A percentile compares a stretch with the other conserved stretches of the same genome.
phyloP scores from a whole-genome alignment of 345 rosid species.

The Stellera chamaejasme region DNA sequence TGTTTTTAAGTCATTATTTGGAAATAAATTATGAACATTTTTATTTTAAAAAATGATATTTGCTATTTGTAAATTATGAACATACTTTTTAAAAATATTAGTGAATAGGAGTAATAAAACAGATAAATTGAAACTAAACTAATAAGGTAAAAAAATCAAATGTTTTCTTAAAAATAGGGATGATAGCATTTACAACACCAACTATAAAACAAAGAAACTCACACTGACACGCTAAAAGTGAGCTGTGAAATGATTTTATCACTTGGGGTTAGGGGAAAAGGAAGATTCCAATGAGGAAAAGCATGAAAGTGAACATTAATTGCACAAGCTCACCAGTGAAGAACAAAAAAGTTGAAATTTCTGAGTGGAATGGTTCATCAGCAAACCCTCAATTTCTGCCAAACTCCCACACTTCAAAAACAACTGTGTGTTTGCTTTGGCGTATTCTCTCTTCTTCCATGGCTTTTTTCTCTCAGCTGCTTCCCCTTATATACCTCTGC shows the following conservation, averaged over 20 bases:
- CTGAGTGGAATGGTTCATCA: slow-evolving; percentile 8
- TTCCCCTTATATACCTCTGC: slow-evolving; percentile 29
- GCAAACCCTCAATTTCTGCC: slow-evolving; percentile 8
- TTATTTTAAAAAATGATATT: background rate
- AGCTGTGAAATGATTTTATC: too few relatives aligned
- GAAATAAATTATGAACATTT: background rate
- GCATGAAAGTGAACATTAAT: slow-evolving; percentile 21
- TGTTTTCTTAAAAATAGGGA: background rate
- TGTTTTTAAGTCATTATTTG: background rate
- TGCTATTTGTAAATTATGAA: too few relatives aligned
- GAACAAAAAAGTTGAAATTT: slow-evolving; percentile 1
- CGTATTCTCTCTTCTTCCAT: slow-evolving; percentile 26
- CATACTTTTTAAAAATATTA: too few relatives aligned
- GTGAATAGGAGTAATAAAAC: too few relatives aligned
- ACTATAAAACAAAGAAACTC: background rate
- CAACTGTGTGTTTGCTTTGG: slow-evolving; percentile 9
- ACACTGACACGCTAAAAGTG: background rate
- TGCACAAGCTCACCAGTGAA: slow-evolving; percentile 22
- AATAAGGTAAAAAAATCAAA: too few relatives aligned
- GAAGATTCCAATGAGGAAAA: slow-evolving; percentile 32
- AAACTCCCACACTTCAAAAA: slow-evolving; percentile 1
- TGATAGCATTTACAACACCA: background rate
- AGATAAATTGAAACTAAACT: too few relatives aligned
- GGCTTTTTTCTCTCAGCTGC: slow-evolving; percentile 39
- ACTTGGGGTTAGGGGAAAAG: slow-evolving; percentile 12